Conservation (phyloP, 2,329 filamentous ascomycete species). For the Microcyclospora tardicrescens region DNA sequence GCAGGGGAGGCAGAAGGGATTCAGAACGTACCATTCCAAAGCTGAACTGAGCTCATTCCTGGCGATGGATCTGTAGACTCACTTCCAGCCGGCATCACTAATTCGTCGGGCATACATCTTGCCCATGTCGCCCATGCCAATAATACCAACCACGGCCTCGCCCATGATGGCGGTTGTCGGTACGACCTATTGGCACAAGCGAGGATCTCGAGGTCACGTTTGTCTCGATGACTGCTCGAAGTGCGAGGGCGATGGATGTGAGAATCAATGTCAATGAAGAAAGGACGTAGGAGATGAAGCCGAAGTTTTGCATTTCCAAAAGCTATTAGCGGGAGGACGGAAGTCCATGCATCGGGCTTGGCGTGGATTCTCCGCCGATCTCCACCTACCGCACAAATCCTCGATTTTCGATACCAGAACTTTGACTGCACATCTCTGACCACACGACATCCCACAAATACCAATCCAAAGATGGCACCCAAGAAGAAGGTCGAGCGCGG, state of each 20-base stretch:
- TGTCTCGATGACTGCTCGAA: no score
- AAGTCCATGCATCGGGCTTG: constrained; percentile 1
- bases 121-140: constrained; percentile 99
- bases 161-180: constrained; percentile 36
- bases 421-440: no score
- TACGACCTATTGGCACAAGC: neutral
- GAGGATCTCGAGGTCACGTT: no score
- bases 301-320: no score
- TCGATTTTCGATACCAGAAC: no score
- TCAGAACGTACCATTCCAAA: constrained; percentile 23
- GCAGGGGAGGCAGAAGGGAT: constrained; percentile 5
- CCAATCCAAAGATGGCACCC: constrained; percentile 66
- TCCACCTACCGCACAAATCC: no score
- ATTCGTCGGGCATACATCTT: constrained; percentile 92
- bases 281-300: neutral
- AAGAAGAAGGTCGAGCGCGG: constrained; percentile 75
- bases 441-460: constrained; percentile 2
- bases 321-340: no score
- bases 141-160: constrained; percentile 74
- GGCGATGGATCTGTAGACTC: constrained; percentile 27
- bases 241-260: no score
- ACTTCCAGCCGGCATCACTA: constrained; percentile 94
- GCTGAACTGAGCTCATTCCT: neutral
- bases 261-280: no score
- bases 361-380: constrained; percentile 3